Base-by-base conservation (phyloP, 352 stramenopile species). In the Blastocystis sp. region DNA sequence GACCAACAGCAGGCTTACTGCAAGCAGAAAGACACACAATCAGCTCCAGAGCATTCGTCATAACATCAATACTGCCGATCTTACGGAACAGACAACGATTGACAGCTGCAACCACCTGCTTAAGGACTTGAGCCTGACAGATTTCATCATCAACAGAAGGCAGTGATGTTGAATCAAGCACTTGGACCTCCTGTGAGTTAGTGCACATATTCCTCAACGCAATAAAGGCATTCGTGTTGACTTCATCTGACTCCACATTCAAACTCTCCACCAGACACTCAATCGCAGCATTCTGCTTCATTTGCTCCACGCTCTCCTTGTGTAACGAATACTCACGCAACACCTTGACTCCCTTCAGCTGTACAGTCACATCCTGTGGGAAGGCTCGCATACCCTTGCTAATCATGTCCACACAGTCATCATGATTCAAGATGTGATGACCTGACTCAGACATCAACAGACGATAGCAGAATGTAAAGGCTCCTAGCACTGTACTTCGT, bases 161-260 rank as follows among this genome's bases (percentile, higher is more conserved):
- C 24, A 84, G n/a, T 57, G 73, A 84, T 15, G 73, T 84, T 35
- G 73, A 54, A 30, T 84, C 73, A 44, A 84, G 51, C 51, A 84
- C 73, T 24, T 84, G 53, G 53, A 84, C 73, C 27, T 84, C 73
- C 73, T 84, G 48, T 35, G 44, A 84, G 73, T 84, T 84, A 22
- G 73, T 84, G 51, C 73, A 84, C 73, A 84, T 64, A 51, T 84
- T 84, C 33, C 73, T 54, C 73, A 84, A n/a, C 27, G 73, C 73
- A 57, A 68, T 84, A 51, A 84, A 84, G 24, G 73, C 73, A 57
- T 68, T 84, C 24, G 22, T 68, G 51, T 84, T 68, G 44, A 84
- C 73, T 7, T 64, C 53, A 56, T 84, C 53, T 57, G 73, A 84
- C 53, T 35, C 53, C 53, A 84, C 73, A 57, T 68, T 68, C 73